A percentile compares a stretch with the other conserved stretches of the same genome.
phyloP scores from a whole-genome alignment of 1,139 yeast genomes.

The Candida sanyaensis region DNA sequence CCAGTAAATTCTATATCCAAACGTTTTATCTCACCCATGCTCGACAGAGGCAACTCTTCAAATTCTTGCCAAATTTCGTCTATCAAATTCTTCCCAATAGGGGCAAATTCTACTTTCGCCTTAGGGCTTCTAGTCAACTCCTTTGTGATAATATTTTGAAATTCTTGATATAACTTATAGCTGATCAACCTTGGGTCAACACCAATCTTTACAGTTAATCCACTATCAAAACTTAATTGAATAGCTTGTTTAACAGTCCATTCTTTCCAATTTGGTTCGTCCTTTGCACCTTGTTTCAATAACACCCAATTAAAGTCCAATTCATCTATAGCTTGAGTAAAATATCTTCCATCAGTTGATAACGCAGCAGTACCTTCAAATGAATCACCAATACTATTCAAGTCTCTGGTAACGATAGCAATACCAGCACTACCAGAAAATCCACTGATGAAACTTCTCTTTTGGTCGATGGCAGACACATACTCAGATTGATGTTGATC shows the following conservation, averaged over 20 bases:
- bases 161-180: conserved; percentile 36
- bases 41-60: conserved; percentile 50
- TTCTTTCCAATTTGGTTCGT: conserved; percentile 83
- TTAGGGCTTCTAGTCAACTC: conserved; percentile 22
- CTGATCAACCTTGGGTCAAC: conserved; percentile 69
- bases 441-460: conserved; percentile 83
- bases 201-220: conserved; percentile 43
- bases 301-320: conserved; percentile 87
- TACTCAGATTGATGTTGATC: conserved; percentile 96
- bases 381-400: conserved; percentile 53
- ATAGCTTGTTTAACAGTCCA: conserved; percentile 73
- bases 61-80: conserved; percentile 71
- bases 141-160: conserved; percentile 24
- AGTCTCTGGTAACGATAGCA: conserved; percentile 79
- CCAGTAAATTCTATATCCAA: conserved; percentile 53
- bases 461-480: conserved; percentile 76
- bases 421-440: conserved; percentile 96
- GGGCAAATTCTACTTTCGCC: conserved; percentile 58
- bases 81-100: conserved; percentile 69
- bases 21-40: conserved; percentile 38
- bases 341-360: conserved; percentile 95
- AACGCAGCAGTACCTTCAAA: conserved; percentile 77
- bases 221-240: conserved; percentile 48
- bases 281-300: conserved; percentile 75
- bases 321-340: conserved; percentile 85